Conservation (phyloP, 2,329 filamentous ascomycete species). For the Pseudogymnoascus sp. region DNA sequence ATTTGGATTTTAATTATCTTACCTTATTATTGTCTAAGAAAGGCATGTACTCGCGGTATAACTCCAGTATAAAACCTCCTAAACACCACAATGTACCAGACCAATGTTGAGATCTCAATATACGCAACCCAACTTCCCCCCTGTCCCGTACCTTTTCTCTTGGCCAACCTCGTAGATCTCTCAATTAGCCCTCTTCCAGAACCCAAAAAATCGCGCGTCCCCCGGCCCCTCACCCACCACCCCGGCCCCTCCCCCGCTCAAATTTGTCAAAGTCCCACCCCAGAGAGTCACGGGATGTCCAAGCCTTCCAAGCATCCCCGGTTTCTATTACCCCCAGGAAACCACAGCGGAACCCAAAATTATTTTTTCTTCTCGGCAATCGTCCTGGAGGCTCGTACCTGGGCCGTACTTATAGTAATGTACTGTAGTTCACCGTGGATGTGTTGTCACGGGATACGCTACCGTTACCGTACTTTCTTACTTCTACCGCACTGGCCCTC, state of each 20-base stretch:
- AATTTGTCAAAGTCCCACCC: background rate
- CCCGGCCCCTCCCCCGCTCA: background rate
- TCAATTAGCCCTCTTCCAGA: background rate
- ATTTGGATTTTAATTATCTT: background rate
- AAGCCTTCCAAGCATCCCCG: background rate
- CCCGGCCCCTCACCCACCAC: background rate
- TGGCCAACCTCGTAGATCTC: background rate
- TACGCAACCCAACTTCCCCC: background rate
- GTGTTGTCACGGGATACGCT: background rate
- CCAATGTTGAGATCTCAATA: background rate
- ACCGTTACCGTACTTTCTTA: background rate
- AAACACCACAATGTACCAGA: background rate
- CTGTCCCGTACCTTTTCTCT: background rate
- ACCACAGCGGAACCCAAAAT: background rate
- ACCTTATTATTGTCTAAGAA: background rate
- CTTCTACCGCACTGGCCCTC: background rate
- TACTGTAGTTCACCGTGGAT: background rate
- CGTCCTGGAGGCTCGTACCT: background rate
- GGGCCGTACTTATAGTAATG: background rate
- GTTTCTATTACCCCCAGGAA: slow-evolving; percentile 4
- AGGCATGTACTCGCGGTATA: background rate
- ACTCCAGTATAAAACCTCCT: background rate
- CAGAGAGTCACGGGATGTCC: background rate
- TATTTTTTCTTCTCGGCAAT: background rate
- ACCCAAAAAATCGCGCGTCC: background rate